Base-by-base conservation (phyloP, 352 stramenopile species). In the Globisporangium camurandrum region DNA sequence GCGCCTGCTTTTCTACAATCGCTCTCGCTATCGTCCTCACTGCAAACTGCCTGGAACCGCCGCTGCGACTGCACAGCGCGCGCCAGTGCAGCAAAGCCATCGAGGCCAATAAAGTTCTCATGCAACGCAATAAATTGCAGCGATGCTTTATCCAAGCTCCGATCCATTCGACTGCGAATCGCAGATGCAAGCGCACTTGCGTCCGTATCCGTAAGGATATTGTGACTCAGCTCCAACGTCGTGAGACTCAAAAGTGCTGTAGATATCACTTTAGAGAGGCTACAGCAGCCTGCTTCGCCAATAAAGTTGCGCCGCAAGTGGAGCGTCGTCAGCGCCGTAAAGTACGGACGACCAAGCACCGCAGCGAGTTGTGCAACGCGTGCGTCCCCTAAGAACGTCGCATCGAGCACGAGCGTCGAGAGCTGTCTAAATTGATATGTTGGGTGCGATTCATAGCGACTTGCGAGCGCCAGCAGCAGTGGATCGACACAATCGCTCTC, bases 71-170 rank as follows among this genome's bases (percentile, higher is more conserved):
- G 72, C 4, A 84, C 31, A 11, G 68, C 64, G 52, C 79, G 79
- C 3, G 69, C 65, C 26, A 88, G 69, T 17, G 69, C 71, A 31
- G 77, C 61, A 43, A 85, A 84, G 14, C 74, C 74, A n/a, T 73
- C 62, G 24, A 67, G 71, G 5, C 71, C 75, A 47, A 88, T 86
- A 34, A 76, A 88, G 44, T 88, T 88, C 28, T 84, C 77, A 24
- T 75, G 55, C 17, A 88, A 55, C 28, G 68, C 57, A 4, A 86
- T 36, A 0, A 33, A 51, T 10, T 59, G 46, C 2, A 86, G 54
- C 8, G 42, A 24, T 1, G 61, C 59, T 16, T n/a, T 17, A 26
- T 24, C 1, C 28, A 3, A 22, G 5, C 30, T 28, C 7, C 24
- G 2, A 23, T n/a, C 22, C n/a, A n/a, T 28, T 23, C 16, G 64